A percentile compares a stretch with the other conserved stretches of the same genome.
Evolutionary conservation across 176 grass and related monocot genomes (phyloP).

Genomic region (Otatea glauca): DNA sequence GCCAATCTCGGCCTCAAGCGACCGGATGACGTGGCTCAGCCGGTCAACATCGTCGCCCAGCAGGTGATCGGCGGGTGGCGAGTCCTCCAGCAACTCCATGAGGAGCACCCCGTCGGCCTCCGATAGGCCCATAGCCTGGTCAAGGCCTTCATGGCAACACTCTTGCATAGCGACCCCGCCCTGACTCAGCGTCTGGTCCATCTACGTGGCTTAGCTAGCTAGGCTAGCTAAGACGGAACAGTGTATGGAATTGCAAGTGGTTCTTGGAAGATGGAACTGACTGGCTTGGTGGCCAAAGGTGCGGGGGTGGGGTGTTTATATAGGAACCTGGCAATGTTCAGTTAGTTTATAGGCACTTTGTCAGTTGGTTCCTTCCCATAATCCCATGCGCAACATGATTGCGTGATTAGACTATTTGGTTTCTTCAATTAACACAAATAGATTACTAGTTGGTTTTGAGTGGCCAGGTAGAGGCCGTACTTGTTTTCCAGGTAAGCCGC

Average conservation of each 20-base stretch:
- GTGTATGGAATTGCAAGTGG: not conserved
- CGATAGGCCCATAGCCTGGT: not conserved
- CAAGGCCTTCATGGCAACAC: not conserved
- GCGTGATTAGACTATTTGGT: not conserved
- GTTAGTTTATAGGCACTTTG: not conserved
- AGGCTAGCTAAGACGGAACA: not conserved
- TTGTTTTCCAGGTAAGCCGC: too few species aligned
- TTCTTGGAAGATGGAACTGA: not conserved
- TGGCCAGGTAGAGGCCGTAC: not conserved
- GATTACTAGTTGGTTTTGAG: not conserved
- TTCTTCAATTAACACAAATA: not conserved
- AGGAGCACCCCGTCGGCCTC: slow-evolving; percentile 45
- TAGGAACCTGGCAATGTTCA: not conserved
- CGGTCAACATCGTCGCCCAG: slow-evolving; percentile 23
- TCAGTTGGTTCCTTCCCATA: too few species aligned
- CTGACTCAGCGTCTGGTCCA: slow-evolving; percentile 10
- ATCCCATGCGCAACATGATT: slow-evolving; percentile 1
- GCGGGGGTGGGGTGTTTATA: not conserved
- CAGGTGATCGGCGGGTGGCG: not conserved
- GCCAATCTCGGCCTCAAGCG: slow-evolving; percentile 62
- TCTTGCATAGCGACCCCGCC: not conserved
- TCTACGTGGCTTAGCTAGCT: not conserved
- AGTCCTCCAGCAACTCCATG: slow-evolving; percentile 61
- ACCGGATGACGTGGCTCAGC: slow-evolving; percentile 52
- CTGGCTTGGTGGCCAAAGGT: slow-evolving; percentile 3